Conservation (phyloP, 1,284 basidiomycete species). For the Pascua sp. region DNA sequence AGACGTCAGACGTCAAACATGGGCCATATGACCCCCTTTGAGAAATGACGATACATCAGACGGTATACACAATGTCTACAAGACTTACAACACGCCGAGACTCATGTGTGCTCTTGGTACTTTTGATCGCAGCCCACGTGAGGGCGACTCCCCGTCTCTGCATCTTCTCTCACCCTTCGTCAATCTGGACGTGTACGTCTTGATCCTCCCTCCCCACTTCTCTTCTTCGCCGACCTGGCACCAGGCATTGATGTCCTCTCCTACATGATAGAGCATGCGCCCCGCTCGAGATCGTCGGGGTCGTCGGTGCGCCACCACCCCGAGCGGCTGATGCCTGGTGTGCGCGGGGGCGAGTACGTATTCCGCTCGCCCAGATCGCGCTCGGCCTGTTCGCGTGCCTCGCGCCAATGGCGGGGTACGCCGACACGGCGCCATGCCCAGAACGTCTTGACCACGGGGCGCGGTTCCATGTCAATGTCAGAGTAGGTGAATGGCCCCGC, state of each 20-base stretch:
- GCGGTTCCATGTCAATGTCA: conserved; percentile 15
- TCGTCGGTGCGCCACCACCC: conserved; percentile 11
- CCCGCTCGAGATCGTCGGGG: conserved; percentile 17
- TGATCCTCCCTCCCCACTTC: too few relatives aligned
- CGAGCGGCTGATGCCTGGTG: background rate
- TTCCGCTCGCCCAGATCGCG: background rate
- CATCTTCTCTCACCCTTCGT: too few relatives aligned
- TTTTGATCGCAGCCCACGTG: too few relatives aligned
- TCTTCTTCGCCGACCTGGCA: too few relatives aligned
- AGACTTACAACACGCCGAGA: background rate
- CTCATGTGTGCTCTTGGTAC: too few relatives aligned
- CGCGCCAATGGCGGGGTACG: conserved; percentile 28
- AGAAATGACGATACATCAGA: too few relatives aligned
- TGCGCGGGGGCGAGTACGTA: background rate
- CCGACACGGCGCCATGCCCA: conserved; percentile 82
- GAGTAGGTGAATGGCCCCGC: conserved; percentile 50
- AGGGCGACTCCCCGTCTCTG: too few relatives aligned
- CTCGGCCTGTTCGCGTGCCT: conserved; percentile 20
- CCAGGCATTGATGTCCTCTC: background rate
- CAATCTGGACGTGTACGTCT: too few relatives aligned
- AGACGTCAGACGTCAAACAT: too few relatives aligned
- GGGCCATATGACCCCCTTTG: too few relatives aligned
- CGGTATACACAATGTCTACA: background rate
- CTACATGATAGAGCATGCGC: conserved; percentile 16
- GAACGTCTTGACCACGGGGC: conserved; percentile 75